Conservation (phyloP, 2,329 filamentous ascomycete genomes). For the Fusarium chaquense region DNA sequence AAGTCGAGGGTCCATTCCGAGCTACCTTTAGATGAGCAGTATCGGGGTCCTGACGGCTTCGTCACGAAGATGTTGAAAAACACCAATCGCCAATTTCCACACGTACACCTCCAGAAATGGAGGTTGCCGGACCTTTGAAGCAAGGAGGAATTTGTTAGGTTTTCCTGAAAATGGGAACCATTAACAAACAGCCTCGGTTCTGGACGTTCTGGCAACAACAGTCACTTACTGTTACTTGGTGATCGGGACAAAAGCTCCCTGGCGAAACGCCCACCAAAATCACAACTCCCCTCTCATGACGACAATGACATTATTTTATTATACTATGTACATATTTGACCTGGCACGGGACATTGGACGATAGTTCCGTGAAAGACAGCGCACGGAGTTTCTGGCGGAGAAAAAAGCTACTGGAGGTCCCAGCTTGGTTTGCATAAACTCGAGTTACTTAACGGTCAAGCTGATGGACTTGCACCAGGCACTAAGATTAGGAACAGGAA, state of each 20-base stretch:
- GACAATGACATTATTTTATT: conserved; percentile 19
- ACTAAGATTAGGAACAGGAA: not conserved
- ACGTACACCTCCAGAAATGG: conserved; percentile 23
- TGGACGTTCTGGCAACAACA: conserved; percentile 1
- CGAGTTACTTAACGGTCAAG: conserved; percentile 36
- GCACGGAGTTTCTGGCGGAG: conserved; percentile 41
- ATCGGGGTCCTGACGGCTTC: not conserved
- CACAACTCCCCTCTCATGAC: conserved; percentile 26
- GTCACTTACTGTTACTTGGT: conserved; percentile 1
- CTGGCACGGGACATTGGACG: conserved; percentile 34
- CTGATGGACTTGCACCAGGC: conserved; percentile 19
- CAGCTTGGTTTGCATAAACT: conserved; percentile 32
- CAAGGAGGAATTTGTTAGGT: conserved; percentile 15
- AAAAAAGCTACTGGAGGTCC: conserved; percentile 36
- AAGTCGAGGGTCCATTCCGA: conserved; percentile 64
- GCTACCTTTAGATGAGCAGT: conserved; percentile 44
- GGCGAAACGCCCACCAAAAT: conserved; percentile 9
- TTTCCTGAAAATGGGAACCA: conserved; percentile 36
- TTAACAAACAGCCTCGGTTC: conserved; percentile 14
- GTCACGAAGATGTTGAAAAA: conserved; percentile 11
- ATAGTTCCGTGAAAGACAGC: conserved; percentile 44
- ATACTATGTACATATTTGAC: conserved; percentile 26
- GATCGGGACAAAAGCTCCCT: conserved; percentile 11
- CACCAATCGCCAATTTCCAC: conserved; percentile 1
- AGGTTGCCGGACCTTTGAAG: conserved; percentile 16